phyloP scores from a whole-genome alignment of 2,329 filamentous ascomycete species.

The Pyrenochaeta sp. region DNA sequence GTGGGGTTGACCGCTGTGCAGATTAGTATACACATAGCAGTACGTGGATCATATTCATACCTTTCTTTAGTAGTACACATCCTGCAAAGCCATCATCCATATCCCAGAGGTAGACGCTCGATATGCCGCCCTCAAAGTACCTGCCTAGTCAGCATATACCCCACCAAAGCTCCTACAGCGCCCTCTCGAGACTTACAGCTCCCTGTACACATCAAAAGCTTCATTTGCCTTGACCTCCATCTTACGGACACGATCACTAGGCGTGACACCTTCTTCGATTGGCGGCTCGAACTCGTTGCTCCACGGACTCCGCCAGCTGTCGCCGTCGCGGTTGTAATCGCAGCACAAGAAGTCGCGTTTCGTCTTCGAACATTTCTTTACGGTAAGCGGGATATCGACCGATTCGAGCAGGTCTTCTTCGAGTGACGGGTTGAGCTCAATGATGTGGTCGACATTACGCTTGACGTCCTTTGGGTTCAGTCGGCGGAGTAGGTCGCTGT shows the following conservation, averaged over 20 bases:
- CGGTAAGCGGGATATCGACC: conserved; percentile 91
- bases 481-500: conserved; percentile 94
- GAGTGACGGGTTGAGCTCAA: conserved; percentile 85
- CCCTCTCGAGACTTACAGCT: conserved; percentile 65
- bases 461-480: conserved; percentile 94
- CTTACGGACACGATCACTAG: conserved; percentile 87
- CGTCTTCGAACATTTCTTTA: conserved; percentile 85
- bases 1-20: conserved; percentile 70
- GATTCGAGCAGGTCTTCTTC: conserved; percentile 98
- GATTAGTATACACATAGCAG: conserved; percentile 17
- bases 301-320: conserved; percentile 98
- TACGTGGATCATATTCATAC: conserved; percentile 56
- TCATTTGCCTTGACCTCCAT: conserved; percentile 96
- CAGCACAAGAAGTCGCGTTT: conserved; percentile 97
- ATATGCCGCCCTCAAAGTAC: conserved; percentile 96
- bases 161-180: conserved; percentile 1
- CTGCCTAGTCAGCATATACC: conserved; percentile 43
- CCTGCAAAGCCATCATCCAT: conserved; percentile 97
- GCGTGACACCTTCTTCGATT: conserved; percentile 82
- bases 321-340: conserved; percentile 99
- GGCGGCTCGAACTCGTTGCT: conserved; percentile 97
- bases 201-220: conserved; percentile 95
- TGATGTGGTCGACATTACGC: conserved; percentile 86
- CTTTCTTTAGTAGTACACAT: conserved; percentile 94
- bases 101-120: conserved; percentile 98